Percentiles rank a stretch among this genome's conserved stretches.
phyloP scores from a whole-genome alignment of 129 eudicot species.

The Apium graveolens region DNA sequence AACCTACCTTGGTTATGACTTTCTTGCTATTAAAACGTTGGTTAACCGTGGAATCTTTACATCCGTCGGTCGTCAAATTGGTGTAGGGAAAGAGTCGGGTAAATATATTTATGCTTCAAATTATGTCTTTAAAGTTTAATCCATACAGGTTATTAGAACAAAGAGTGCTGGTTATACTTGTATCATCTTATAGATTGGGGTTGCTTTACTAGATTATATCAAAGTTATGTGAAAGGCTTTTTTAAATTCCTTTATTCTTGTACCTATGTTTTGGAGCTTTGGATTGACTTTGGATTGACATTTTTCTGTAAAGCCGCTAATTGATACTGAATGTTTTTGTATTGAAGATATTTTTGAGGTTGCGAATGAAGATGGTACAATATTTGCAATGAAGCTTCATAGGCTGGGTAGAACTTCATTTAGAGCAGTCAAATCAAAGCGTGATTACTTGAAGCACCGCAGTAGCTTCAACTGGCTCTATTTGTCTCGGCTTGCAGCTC shows the following conservation, averaged over 20 bases:
- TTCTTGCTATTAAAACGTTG: constrained; percentile 87
- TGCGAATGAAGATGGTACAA: constrained; percentile 85
- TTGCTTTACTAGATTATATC: background rate
- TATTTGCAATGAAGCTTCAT: constrained; percentile 88
- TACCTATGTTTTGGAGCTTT: background rate
- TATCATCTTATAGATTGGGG: background rate
- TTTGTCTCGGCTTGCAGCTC: constrained; percentile 91
- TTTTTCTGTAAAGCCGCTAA: background rate
- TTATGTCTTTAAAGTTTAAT: background rate
- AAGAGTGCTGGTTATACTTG: background rate
- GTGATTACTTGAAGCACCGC: constrained; percentile 89
- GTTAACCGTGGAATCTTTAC: constrained; percentile 83
- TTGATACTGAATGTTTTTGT: constrained; percentile 1
- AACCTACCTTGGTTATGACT: constrained; percentile 92
- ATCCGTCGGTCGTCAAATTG: constrained; percentile 92
- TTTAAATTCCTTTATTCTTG: background rate
- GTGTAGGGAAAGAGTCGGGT: constrained; percentile 98
- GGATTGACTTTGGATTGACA: background rate
- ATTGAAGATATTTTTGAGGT: constrained; percentile 90
- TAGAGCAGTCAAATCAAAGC: constrained; percentile 93
- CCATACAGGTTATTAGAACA: background rate
- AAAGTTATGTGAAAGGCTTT: background rate
- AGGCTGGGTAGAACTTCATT: constrained; percentile 89
- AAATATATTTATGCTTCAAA: background rate
- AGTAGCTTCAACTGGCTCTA: constrained; percentile 89